phyloP scores from a whole-genome alignment of 768 basidiomycete species.

The Kwoniella pini region DNA sequence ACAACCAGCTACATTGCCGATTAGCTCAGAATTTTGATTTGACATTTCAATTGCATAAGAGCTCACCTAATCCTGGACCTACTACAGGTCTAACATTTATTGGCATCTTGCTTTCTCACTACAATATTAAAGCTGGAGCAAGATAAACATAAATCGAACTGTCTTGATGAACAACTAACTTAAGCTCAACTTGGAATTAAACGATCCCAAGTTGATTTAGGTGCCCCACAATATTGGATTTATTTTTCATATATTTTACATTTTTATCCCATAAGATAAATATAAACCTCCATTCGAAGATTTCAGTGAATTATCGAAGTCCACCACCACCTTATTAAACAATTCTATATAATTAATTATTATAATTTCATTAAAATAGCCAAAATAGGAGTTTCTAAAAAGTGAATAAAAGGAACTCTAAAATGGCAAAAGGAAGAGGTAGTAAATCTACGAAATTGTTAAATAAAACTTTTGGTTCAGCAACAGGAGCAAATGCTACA shows the following conservation, averaged over 20 bases:
- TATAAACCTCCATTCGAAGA: neutral
- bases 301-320: neutral
- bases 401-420: neutral
- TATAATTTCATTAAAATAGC: too few relatives aligned
- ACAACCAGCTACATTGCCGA: conserved; percentile 49
- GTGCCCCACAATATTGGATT: neutral
- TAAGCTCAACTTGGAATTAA: too few relatives aligned
- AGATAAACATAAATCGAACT: too few relatives aligned
- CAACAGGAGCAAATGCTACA: conserved; percentile 5
- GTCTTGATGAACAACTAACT: too few relatives aligned
- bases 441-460: conserved; percentile 23
- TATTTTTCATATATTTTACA: neutral
- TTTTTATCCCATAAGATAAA: conserved; percentile 9
- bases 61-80: conserved; percentile 50
- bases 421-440: conserved; percentile 20
- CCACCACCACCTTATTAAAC: neutral
- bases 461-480: conserved; percentile 10
- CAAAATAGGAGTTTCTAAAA: neutral
- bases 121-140: too few relatives aligned
- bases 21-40: too few relatives aligned
- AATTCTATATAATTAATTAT: too few relatives aligned
- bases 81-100: conserved; percentile 50
- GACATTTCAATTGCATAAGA: too few relatives aligned
- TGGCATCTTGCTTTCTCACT: conserved; percentile 21
- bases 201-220: neutral